Evolutionary conservation across 306 rosid genomes (phyloP), one percentile per base, ranked within the genome.

Genomic region (Boehmeria nivea): DNA sequence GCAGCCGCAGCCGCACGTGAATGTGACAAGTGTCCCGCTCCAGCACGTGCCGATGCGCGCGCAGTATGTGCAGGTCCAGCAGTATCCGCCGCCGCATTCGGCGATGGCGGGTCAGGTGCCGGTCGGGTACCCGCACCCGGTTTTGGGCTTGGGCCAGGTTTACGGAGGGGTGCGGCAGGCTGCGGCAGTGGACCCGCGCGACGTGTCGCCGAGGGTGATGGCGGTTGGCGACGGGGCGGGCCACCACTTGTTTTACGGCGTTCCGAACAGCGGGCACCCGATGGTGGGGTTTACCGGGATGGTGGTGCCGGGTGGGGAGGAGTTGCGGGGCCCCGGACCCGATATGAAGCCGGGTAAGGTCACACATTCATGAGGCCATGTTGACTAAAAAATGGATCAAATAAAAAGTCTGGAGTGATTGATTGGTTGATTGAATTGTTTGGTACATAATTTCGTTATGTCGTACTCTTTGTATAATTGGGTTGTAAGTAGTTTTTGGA

Each of bases 221-320:
- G 69, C 75, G 18, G 83, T 49, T 48, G 67, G 64, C 0, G 80
- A 72, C 1, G 83, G 85, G 6, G 37, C 66, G 65, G 75, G 64
- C 12, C 94, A 69, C 60, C 89, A 75, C 19, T 55, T 74, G 71
- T 71, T 64, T 15, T 88, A 84, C n/a, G n/a, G n/a, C n/a, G n/a
- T n/a, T n/a, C n/a, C n/a, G n/a, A n/a, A n/a, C 15, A 16, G 43
- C 6, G 62, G 59, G 3, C 34, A 38, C 45, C 59, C 37, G 51
- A 57, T 59, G 28, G 15, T 60, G 28, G 25, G 57, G 3, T 77
- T 63, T 44, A 39, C 88, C 17, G 68, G 87, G 6, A 70, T 63
- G 87, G 62, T 68, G 20, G 63, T 31, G 48, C 33, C 59, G 7
- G 63, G 83, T 10, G 80, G 72, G 16, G 87, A 78, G 1, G 96